Evolutionary conservation across 768 basidiomycete genomes (phyloP), one percentile per base, ranked within the genome.

Genomic region (Russula foetens): DNA sequence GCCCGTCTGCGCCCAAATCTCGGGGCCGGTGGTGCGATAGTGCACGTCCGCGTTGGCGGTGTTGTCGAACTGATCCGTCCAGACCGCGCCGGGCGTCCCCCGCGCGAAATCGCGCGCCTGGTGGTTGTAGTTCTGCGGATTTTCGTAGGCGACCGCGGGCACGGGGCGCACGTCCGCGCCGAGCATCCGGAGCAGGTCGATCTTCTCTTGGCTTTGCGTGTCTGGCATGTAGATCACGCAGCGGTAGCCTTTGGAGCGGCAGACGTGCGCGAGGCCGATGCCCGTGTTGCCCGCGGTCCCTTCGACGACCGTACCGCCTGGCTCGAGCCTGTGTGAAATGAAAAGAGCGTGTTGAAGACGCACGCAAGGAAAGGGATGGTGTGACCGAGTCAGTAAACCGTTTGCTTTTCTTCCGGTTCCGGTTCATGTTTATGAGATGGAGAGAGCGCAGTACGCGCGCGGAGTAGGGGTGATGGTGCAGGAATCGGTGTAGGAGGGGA

Each of bases 171-270:
- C 96, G 67, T 98, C 96, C 5, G 97, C 96, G 29, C 97, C 97
- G 24, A 99, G 82, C 96, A 99, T 96, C 56, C 86, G 85, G 57
- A 99, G 79, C 29, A 99, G 84, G 73, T 99, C 96, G 56, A 98
- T 97, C 78, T 99, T 99, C 71, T 99, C 96, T 76, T 96, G 94
- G 71, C 90, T 93, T 88, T 97, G 90, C 4, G 88, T 92, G 72
- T 97, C 79, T 31, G 96, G 96, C 96, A 99, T 98, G 81, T 91
- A 99, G 69, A 99, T 99, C 11, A 99, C 96, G 72, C 97, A 98
- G 71, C 86, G 90, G 79, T 99, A 98, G 3, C 97, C 95, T 67
- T 79, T 84, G 7, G 92, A 83, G 65, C 97, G 78, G 74, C 97
- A 98, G 56, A 98, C 95, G 69, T 95, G 93, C 7, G 92, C 94